Evolutionary conservation across 306 rosid species (phyloP).

Genomic region (Citrullus mucosospermus): DNA sequence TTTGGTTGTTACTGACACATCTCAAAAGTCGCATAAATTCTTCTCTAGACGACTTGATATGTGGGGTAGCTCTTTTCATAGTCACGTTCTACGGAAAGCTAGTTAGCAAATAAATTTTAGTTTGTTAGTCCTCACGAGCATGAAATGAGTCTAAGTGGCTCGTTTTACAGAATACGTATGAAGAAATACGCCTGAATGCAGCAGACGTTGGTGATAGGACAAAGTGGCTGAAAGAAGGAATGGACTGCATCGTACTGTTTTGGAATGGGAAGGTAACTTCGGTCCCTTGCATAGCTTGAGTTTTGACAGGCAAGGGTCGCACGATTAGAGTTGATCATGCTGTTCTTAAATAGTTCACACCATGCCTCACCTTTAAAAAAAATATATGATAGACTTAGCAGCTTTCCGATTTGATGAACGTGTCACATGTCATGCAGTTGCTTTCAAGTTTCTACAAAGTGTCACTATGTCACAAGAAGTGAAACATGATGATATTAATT

Average conservation of each 20-base stretch:
- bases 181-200: slow-evolving; percentile 69
- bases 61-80: neutral
- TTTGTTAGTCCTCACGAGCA: neutral
- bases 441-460: neutral
- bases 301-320: neutral
- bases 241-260: slow-evolving; percentile 77
- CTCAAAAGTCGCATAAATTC: neutral
- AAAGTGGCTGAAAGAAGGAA: slow-evolving; percentile 95
- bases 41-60: neutral
- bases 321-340: neutral
- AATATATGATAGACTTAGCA: neutral
- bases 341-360: neutral
- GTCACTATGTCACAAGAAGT: neutral
- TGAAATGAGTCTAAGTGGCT: neutral
- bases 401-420: neutral
- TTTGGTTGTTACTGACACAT: slow-evolving; percentile 5
- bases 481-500: neutral
- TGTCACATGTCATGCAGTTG: neutral
- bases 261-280: slow-evolving; percentile 78
- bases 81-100: slow-evolving; percentile 15
- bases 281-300: neutral
- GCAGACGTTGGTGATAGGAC: slow-evolving; percentile 52
- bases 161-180: slow-evolving; percentile 45
- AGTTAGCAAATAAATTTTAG: neutral
- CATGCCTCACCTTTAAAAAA: neutral